These are phyloP conservation scores for Aristolochia contorta DNA, from an alignment of 164 flowering plant genomes.

Conservation along the genomic window DNA sequence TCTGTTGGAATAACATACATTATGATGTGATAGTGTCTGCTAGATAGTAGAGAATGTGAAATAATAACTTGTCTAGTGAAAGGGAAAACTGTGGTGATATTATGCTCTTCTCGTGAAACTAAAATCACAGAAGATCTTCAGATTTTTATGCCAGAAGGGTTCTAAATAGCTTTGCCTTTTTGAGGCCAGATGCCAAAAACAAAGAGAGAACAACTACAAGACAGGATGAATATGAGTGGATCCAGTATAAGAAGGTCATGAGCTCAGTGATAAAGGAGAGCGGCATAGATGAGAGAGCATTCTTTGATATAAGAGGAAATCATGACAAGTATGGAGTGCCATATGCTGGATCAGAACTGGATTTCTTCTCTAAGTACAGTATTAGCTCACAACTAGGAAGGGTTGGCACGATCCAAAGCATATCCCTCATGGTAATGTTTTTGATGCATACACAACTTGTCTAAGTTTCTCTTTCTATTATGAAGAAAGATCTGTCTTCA, in stretches of 20 bases:
- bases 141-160: no score
- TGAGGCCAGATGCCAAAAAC: constrained; percentile 14
- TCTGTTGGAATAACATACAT: no score
- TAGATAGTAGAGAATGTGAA: no score
- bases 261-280: constrained; percentile 10
- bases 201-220: constrained; percentile 13
- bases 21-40: no score
- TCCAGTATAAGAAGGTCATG: constrained; percentile 14
- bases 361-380: constrained; percentile 18
- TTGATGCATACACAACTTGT: neutral
- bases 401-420: constrained; percentile 13
- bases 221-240: constrained; percentile 14
- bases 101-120: no score
- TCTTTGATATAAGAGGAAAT: constrained; percentile 17
- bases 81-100: no score
- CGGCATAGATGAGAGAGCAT: constrained; percentile 10
- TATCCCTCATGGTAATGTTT: constrained; percentile 13
- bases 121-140: no score
- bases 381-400: constrained; percentile 14
- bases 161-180: constrained; percentile 1
- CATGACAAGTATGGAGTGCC: constrained; percentile 20
- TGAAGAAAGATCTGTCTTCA: no score
- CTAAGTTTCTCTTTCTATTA: no score
- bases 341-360: constrained; percentile 11
- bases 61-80: no score